Evolutionary conservation across 768 basidiomycete genomes (phyloP), one percentile per base, ranked within the genome.

Genomic region (Boletus patriciae): DNA sequence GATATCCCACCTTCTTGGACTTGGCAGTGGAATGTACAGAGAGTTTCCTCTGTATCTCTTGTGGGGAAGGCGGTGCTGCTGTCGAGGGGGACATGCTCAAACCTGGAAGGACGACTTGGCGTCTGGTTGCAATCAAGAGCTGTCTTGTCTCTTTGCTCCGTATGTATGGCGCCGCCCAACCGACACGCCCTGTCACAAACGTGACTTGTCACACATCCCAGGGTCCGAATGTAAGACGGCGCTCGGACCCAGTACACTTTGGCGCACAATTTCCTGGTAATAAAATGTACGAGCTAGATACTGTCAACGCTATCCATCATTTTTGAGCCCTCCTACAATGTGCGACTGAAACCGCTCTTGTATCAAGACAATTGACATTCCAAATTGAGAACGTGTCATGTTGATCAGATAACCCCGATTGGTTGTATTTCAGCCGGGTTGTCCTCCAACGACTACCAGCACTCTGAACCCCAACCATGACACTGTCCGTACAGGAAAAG

Each of bases 11-110:
- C 76, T 78, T 80, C 70, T 76, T 73, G 55, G 79, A 80, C 66
- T 76, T 80, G 34, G 83, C 75, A 3, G 78, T 78, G 0, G 87
- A 83, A 63, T 88, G 87, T 19, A 91, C 81, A 3, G 90, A 92
- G 7, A 95, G 83, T 69, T 94, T 94, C 62, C 91, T 80, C 55
- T 90, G 82, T 18, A 95, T 84, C 76, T 95, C 93, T 70, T 92
- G 91, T 16, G 87, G 86, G 13, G 92, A 87, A 9, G 91, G 93
- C 6, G 92, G 88, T 15, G 87, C 52, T 40, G 65, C 72, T 45
- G 68, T 48, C 45, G 72, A 68, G 51, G 63, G 59, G 46, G 67
- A 62, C 69, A 71, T 72, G 33, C 37, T 59, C 50, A 29, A 46
- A 59, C 62, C 34, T 49, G 40, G 60, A 48, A 54, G 50, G 51